A percentile compares a stretch with the other conserved stretches of the same genome.
These are phyloP conservation scores for Aspergillus sergii DNA, from an alignment of 2,329 filamentous ascomycete genomes.

Conservation along the genomic window DNA sequence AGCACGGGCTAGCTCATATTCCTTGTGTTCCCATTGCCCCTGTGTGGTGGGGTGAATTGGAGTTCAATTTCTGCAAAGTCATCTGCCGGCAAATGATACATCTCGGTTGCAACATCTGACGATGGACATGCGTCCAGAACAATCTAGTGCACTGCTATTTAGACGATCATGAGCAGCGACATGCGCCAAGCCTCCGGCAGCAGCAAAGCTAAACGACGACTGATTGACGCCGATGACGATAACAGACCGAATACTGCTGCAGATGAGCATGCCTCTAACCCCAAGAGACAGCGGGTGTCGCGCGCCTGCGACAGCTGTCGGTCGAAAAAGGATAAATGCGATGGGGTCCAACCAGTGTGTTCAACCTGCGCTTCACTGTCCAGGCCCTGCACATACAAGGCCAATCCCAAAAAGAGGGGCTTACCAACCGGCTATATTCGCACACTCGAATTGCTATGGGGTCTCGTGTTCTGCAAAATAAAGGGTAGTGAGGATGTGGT, in stretches of 20 bases:
- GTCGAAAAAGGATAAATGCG: slow-evolving; percentile 70
- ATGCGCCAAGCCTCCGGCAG: slow-evolving; percentile 33
- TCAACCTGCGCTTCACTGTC: slow-evolving; percentile 66
- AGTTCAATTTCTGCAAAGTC: slow-evolving; percentile 15
- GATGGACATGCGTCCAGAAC: slow-evolving; percentile 32
- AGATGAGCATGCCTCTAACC: slow-evolving; percentile 34
- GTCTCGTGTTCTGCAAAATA: slow-evolving; percentile 66
- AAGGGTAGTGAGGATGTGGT: slow-evolving; percentile 62
- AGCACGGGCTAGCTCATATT: background rate
- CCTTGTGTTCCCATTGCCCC: background rate
- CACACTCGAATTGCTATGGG: slow-evolving; percentile 69
- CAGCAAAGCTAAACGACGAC: slow-evolving; percentile 35
- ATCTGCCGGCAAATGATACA: slow-evolving; percentile 35
- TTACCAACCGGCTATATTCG: slow-evolving; percentile 80
- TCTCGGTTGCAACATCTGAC: slow-evolving; percentile 24
- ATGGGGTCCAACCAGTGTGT: slow-evolving; percentile 68
- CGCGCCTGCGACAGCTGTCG: slow-evolving; percentile 71
- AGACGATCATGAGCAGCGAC: slow-evolving; percentile 36
- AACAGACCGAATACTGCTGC: slow-evolving; percentile 26
- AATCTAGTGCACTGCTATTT: slow-evolving; percentile 28
- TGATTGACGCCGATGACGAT: slow-evolving; percentile 34
- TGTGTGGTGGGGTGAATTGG: slow-evolving; percentile 10
- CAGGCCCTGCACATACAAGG: slow-evolving; percentile 70
- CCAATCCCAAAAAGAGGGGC: slow-evolving; percentile 74
- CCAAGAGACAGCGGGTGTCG: slow-evolving; percentile 67